A percentile compares a stretch with the other conserved stretches of the same genome.
These are phyloP conservation scores for Globisporangium megalacanthum DNA, from an alignment of 352 stramenopile genomes.

Conservation along the genomic window DNA sequence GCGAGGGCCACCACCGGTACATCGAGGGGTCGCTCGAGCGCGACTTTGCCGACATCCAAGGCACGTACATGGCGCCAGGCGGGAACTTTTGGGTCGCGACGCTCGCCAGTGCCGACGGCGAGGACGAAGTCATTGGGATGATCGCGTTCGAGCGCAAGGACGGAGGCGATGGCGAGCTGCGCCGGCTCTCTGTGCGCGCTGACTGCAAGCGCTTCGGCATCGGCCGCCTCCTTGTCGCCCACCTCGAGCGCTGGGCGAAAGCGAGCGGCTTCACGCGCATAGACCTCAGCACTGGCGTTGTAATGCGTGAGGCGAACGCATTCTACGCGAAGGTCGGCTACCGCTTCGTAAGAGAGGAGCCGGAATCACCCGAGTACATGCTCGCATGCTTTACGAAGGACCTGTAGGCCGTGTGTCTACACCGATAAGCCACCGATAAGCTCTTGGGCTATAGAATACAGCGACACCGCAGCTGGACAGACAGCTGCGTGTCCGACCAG, in stretches of 20 bases:
- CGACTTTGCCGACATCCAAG: constrained; percentile 28
- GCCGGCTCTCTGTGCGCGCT: constrained; percentile 5
- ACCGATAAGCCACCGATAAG: neutral
- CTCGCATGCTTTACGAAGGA: constrained; percentile 9
- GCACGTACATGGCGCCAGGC: constrained; percentile 26
- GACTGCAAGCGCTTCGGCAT: constrained; percentile 5
- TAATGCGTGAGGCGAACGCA: constrained; percentile 13
- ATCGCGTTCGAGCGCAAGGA: constrained; percentile 20
- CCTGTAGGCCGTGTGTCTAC: neutral
- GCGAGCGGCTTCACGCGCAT: constrained; percentile 3
- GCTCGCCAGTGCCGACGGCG: neutral
- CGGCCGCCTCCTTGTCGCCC: constrained; percentile 8
- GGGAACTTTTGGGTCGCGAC: constrained; percentile 43
- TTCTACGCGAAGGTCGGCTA: constrained; percentile 20
- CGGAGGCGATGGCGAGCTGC: constrained; percentile 9
- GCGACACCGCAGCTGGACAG: too few species aligned
- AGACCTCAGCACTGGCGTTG: constrained; percentile 10
- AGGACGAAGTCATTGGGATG: constrained; percentile 11
- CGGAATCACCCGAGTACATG: constrained; percentile 4
- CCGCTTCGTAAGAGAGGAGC: constrained; percentile 3
- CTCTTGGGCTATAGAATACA: neutral
- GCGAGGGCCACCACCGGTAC: constrained; percentile 21
- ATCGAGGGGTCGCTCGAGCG: constrained; percentile 24
- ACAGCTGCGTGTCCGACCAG: too few species aligned
- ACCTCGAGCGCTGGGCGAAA: constrained; percentile 12